Evolutionary conservation across 495 filamentous ascomycete species (phyloP), one percentile per base, ranked within the genome.

Genomic region (Penicillium diatomitis): DNA sequence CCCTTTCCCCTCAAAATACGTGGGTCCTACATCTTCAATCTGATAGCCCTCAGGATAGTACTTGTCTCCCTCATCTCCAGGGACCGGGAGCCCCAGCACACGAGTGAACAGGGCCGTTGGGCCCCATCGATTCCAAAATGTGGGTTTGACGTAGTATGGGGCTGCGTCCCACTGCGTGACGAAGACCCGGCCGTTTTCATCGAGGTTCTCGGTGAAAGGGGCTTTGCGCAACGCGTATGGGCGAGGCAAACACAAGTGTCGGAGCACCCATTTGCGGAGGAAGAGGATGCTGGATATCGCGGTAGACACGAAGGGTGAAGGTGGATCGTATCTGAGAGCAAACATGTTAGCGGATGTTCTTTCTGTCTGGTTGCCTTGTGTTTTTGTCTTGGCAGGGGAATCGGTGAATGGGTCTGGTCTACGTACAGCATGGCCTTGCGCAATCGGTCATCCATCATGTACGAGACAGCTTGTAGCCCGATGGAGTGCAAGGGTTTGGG

Each of bases 361-460:
- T 10, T 7, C 34, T 10, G 34, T 7, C 34, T 10, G 10, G 7
- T 6, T 6, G 34, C 6, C 6, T 6, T 10, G 10, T 36, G 34
- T 36, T 36, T 36, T 36, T 10, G 34, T 10, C 10, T 36, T 36
- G 40, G 4, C 44, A 40, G 20, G 20, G 11, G 31, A 43, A 38
- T 32, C 2, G 20, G 34, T 12, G 35, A 50, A 20, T 28, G 38
- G 8, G 10, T 12, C 12, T 9, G 0, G 20, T 20, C 8, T 6
- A 55, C 77, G 66, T 63, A 84, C 80, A 79, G 57, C 77, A 87
- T 86, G 4, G 83, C 81, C 38, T 65, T 74, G 7, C 84, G 66
- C 43, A 85, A 59, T 11, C 81, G 70, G 31, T 80, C 76, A 46
- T 83, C 82, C 77, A 86, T 81, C 48, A 86, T 64, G 33, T 73